Evolutionary conservation across 176 grass and related monocot species (phyloP).

Genomic region (Triticum urartu): DNA sequence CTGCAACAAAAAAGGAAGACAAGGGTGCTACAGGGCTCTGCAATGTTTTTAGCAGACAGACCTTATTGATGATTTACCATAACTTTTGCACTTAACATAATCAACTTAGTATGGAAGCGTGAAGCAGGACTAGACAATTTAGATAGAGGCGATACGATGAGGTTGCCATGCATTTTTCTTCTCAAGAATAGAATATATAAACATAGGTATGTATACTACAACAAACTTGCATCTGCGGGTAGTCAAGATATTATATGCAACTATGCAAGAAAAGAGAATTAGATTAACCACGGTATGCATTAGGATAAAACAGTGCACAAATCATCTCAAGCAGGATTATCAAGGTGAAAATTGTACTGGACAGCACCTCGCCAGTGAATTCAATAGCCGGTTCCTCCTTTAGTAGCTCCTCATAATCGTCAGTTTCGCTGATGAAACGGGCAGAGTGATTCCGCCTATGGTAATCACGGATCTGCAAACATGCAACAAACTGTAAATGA

Average conservation of each 20-base stretch:
- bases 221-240: not conserved
- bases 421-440: constrained; percentile 65
- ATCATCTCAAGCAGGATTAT: not conserved
- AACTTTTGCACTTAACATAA: not conserved
- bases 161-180: not conserved
- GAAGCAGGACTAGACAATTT: not conserved
- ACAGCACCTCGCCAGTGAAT: constrained; percentile 83
- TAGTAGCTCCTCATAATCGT: constrained; percentile 75
- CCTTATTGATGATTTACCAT: not conserved
- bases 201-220: not conserved
- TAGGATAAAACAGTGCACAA: not conserved
- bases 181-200: not conserved
- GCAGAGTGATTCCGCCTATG: constrained; percentile 77
- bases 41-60: not conserved
- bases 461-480: constrained; percentile 85
- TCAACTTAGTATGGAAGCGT: not conserved
- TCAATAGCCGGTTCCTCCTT: constrained; percentile 91
- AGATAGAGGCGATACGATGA: not conserved
- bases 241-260: not conserved
- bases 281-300: not conserved
- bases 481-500: constrained; percentile 26
- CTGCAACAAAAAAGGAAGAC: constrained; percentile 11
- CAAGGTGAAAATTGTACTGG: not conserved
- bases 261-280: not conserved
- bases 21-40: constrained; percentile 5